A percentile compares a stretch with the other conserved stretches of the same genome.
Conservation (phyloP, 2,329 filamentous ascomycete species). For the Rosellinia necatrix region DNA sequence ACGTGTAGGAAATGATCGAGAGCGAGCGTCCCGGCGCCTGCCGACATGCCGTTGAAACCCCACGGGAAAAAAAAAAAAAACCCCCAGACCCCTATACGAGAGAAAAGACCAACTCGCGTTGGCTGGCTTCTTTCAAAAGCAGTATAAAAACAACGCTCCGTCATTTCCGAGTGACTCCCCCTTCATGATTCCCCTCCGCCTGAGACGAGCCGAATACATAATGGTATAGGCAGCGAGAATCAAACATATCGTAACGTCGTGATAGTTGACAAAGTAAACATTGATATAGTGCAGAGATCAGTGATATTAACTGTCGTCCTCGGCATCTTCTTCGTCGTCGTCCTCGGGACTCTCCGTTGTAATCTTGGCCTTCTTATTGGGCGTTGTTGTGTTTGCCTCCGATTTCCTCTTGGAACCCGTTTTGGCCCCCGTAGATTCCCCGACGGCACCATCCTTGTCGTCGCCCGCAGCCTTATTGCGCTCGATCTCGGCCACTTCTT, state of each 20-base stretch:
- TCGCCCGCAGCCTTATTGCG: constrained; percentile 57
- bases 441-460: constrained; percentile 43
- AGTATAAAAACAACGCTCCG: constrained; percentile 37
- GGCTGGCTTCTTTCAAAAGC: constrained; percentile 29
- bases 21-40: constrained; percentile 43
- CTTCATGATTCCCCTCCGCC: constrained; percentile 36
- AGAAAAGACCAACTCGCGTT: constrained; percentile 29
- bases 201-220: constrained; percentile 33
- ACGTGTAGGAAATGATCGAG: constrained; percentile 41
- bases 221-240: constrained; percentile 40
- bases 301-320: constrained; percentile 46
- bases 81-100: constrained; percentile 25
- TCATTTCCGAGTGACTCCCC: constrained; percentile 37
- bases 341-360: constrained; percentile 49
- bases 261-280: constrained; percentile 40
- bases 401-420: constrained; percentile 66
- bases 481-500: constrained; percentile 92
- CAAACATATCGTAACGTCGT: constrained; percentile 43
- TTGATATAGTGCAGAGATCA: constrained; percentile 10
- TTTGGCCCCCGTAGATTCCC: constrained; percentile 39
- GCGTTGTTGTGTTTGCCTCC: constrained; percentile 51
- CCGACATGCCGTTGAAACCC: constrained; percentile 34
- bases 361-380: constrained; percentile 59
- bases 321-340: constrained; percentile 50
- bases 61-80: constrained; percentile 27